Base-by-base conservation (phyloP, 169 alveolate species). In the Plasmodium gonderi region DNA sequence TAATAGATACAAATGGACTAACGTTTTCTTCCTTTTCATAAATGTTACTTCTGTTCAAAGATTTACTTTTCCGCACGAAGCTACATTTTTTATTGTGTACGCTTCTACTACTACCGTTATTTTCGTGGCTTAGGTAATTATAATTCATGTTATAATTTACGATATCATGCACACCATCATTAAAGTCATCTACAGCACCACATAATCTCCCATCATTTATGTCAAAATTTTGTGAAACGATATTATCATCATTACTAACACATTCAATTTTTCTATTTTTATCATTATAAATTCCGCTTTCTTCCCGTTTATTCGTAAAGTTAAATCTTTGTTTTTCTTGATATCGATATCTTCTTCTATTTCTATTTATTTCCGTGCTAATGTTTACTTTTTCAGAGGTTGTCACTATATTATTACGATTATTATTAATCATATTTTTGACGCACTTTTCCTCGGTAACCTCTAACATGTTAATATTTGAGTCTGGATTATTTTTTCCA, bases 51-150 rank as follows among this genome's bases (percentile, higher is more conserved):
- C 79, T 44, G 45, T 85, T 85, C n/a, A 85, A 65, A 31, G 92
- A 72, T 51, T 85, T 85, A 75, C 79, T 85, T 54, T 85, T 85
- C n/a, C 69, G 49, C 69, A 85, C 33, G 67, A 72, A 74, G 20
- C 47, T 72, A 33, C 29, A 12, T 49, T 54, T 72, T 45, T 80
- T 80, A 29, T 64, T 74, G 29, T 54, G 78, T 23, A 76, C 26
- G 42, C n/a, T 83, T 20, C 47, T 76, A 20, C 49, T 51, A 26
- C 40, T 54, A n/a, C n/a, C 42, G 5, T 8, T 74, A 2, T 14
- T 74, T 6, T 38, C 68, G 1, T 79, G 33, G 17, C 45, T 60
- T 23, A 14, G 33, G 49, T 60, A 54, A 12, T 49, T 17, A 14
- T 38, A 17, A 33, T 26, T 78, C 23, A 12, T 31, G 40, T 20